Evolutionary conservation across 2,329 filamentous ascomycete species (phyloP).

Genomic region (Penicillium sp.): DNA sequence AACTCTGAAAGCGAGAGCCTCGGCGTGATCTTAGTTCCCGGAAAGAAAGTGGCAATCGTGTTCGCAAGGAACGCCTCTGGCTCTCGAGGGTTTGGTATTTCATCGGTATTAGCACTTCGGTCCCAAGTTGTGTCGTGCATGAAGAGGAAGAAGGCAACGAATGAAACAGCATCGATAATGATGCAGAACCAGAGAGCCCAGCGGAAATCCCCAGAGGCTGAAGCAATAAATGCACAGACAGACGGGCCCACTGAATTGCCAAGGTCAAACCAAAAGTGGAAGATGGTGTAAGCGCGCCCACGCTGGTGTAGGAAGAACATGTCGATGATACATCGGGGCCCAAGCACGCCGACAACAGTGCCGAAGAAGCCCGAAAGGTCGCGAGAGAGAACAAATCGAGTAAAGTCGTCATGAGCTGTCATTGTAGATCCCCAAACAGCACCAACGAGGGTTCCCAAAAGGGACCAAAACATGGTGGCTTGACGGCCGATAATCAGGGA

Average conservation of each 20-base stretch:
- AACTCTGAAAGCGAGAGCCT: not conserved
- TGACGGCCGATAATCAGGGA: not conserved
- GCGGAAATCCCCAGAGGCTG: not conserved
- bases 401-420: not conserved
- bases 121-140: slow-evolving; percentile 7
- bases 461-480: slow-evolving; percentile 1
- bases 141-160: slow-evolving; percentile 7
- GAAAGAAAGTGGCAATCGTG: slow-evolving; percentile 5
- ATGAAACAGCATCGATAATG: slow-evolving; percentile 1
- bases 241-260: not conserved
- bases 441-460: not conserved
- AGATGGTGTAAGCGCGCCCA: slow-evolving; percentile 1
- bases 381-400: slow-evolving; percentile 2
- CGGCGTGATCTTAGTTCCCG: slow-evolving; percentile 4
- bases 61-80: slow-evolving; percentile 1
- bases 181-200: slow-evolving; percentile 7
- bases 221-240: slow-evolving; percentile 1
- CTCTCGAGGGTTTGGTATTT: not conserved
- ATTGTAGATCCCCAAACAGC: slow-evolving; percentile 2
- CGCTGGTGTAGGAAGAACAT: slow-evolving; percentile 9
- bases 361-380: slow-evolving; percentile 1
- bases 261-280: not conserved
- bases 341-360: not conserved
- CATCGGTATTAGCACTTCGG: not conserved
- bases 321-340: slow-evolving; percentile 3